Conservation (phyloP, 371 early-diverging fungal genomes). For the Mucor mucedo region DNA sequence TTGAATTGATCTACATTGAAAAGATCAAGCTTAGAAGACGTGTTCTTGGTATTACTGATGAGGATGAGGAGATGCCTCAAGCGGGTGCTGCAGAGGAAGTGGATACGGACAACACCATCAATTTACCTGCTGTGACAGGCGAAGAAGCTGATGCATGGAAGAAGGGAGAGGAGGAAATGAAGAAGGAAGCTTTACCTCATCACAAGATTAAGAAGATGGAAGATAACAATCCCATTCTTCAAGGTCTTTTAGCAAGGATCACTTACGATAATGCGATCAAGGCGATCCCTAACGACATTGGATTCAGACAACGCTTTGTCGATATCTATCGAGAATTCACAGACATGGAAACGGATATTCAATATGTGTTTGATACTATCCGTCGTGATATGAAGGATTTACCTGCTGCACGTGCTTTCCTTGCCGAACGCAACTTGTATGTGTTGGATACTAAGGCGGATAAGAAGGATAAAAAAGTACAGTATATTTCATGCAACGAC, state of each 20-base stretch:
- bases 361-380: conserved; percentile 62
- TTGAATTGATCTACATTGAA: conserved; percentile 89
- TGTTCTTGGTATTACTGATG: conserved; percentile 72
- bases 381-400: conserved; percentile 61
- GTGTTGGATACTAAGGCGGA: conserved; percentile 27
- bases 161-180: conserved; percentile 43
- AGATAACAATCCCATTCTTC: conserved; percentile 73
- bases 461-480: conserved; percentile 23
- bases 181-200: conserved; percentile 36
- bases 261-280: conserved; percentile 87
- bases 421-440: conserved; percentile 61
- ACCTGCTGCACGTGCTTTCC: conserved; percentile 65
- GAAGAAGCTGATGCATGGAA: conserved; percentile 56
- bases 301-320: conserved; percentile 77
- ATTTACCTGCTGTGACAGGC: conserved; percentile 64
- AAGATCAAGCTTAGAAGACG: conserved; percentile 84
- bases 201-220: conserved; percentile 26
- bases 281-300: conserved; percentile 73
- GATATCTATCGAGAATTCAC: conserved; percentile 70
- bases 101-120: conserved; percentile 50
- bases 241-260: conserved; percentile 80
- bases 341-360: conserved; percentile 40
- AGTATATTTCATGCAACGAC: conserved; percentile 34
- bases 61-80: conserved; percentile 26
- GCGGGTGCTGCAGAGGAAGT: conserved; percentile 6